Conservation (phyloP, 495 filamentous ascomycete genomes). For the Hyphodiscus hymeniophilus region DNA sequence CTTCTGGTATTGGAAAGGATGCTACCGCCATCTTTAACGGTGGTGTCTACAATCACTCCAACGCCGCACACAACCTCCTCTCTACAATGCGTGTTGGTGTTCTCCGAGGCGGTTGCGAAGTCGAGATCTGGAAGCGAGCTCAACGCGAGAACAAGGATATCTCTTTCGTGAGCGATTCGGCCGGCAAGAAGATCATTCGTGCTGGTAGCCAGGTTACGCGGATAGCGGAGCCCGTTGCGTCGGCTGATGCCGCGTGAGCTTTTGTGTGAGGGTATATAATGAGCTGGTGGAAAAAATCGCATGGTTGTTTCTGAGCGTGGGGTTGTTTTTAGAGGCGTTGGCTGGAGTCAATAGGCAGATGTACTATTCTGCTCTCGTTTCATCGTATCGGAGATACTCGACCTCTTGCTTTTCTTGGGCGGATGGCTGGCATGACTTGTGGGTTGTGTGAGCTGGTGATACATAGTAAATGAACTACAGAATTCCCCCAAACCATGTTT, state of each 20-base stretch:
- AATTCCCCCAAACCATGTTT: too few relatives aligned
- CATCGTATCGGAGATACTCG: too few relatives aligned
- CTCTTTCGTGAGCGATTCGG: constrained; percentile 68
- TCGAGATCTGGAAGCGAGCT: constrained; percentile 98
- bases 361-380: too few relatives aligned
- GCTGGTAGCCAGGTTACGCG: constrained; percentile 88
- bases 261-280: constrained; percentile 3
- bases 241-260: constrained; percentile 62
- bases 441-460: too few relatives aligned
- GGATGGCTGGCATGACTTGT: too few relatives aligned
- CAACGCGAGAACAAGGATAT: constrained; percentile 84
- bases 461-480: too few relatives aligned
- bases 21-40: constrained; percentile 99
- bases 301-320: constrained; percentile 17
- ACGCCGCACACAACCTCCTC: constrained; percentile 94
- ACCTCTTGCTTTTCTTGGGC: too few relatives aligned
- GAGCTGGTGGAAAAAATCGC: constrained; percentile 14
- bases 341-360: too few relatives aligned
- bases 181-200: constrained; percentile 77
- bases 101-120: constrained; percentile 90
- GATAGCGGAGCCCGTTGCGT: constrained; percentile 61
- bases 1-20: constrained; percentile 89
- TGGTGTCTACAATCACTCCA: constrained; percentile 95
- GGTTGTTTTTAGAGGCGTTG: constrained; percentile 7
- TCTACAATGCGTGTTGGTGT: constrained; percentile 96